Evolutionary conservation across 1,139 yeast species (phyloP).

Genomic region (Candida sp.): DNA sequence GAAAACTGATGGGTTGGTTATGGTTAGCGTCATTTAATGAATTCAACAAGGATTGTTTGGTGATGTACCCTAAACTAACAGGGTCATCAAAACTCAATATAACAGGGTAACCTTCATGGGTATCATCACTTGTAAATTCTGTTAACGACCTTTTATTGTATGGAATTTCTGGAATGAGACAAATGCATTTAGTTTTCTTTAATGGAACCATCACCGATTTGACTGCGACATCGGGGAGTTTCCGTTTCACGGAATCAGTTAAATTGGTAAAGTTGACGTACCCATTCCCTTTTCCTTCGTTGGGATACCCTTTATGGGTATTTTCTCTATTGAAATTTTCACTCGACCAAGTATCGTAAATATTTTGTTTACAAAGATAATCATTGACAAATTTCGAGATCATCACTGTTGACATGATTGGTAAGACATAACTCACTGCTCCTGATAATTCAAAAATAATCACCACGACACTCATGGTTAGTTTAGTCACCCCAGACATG

Average conservation of each 20-base stretch:
- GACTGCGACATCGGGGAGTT: constrained; percentile 33
- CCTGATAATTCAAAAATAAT: constrained; percentile 58
- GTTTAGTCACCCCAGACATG: constrained; percentile 54
- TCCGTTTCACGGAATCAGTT: constrained; percentile 24
- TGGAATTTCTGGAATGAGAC: constrained; percentile 24
- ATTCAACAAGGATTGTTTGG: constrained; percentile 21
- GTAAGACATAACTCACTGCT: constrained; percentile 56
- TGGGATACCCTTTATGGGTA: constrained; percentile 10
- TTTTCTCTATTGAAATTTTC: constrained; percentile 21
- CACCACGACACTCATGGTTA: constrained; percentile 55
- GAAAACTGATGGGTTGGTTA: constrained; percentile 18
- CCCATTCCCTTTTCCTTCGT: constrained; percentile 42
- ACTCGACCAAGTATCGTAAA: constrained; percentile 46
- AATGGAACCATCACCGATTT: constrained; percentile 32
- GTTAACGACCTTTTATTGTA: constrained; percentile 20
- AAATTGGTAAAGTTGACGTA: constrained; percentile 31
- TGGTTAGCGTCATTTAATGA: constrained; percentile 12
- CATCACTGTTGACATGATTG: constrained; percentile 58
- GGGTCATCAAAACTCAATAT: constrained; percentile 24
- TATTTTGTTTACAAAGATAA: constrained; percentile 41
- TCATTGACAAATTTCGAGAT: constrained; percentile 50
- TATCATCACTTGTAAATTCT: constrained; percentile 24
- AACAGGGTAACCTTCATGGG: constrained; percentile 45
- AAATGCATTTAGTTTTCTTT: constrained; percentile 22
- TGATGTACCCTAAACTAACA: constrained; percentile 32